These are phyloP conservation scores for Neofusicoccum ribis DNA, from an alignment of 2,329 filamentous ascomycete genomes.

Conservation along the genomic window DNA sequence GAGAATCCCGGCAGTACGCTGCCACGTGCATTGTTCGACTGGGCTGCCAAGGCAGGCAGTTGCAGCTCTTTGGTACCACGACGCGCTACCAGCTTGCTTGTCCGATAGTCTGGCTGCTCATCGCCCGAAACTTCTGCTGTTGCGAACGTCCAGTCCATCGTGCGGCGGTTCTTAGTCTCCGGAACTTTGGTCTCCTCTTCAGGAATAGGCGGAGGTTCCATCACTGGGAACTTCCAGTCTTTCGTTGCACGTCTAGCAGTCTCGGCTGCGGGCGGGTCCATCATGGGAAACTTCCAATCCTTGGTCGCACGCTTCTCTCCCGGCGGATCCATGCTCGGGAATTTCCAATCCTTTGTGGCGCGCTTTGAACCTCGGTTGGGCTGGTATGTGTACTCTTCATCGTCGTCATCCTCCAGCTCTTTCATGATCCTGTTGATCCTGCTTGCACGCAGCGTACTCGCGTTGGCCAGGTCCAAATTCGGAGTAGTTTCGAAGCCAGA, in stretches of 20 bases:
- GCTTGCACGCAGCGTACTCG: slow-evolving; percentile 59
- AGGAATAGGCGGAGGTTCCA: slow-evolving; percentile 16
- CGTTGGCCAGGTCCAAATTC: slow-evolving; percentile 46
- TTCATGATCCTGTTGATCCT: slow-evolving; percentile 50
- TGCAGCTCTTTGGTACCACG: slow-evolving; percentile 36
- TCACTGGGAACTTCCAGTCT: slow-evolving; percentile 49
- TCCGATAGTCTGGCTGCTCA: slow-evolving; percentile 30
- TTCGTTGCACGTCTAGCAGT: slow-evolving; percentile 39
- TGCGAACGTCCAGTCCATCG: slow-evolving; percentile 51
- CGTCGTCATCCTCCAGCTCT: slow-evolving; percentile 44
- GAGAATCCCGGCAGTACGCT: slow-evolving; percentile 14
- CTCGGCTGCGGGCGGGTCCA: slow-evolving; percentile 27
- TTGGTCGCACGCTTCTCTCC: slow-evolving; percentile 44
- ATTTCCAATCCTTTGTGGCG: slow-evolving; percentile 57
- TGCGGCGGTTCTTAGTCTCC: slow-evolving; percentile 34
- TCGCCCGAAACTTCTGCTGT: slow-evolving; percentile 42
- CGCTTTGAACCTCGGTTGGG: slow-evolving; percentile 32
- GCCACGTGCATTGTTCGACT: slow-evolving; percentile 6
- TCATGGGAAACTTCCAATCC: slow-evolving; percentile 58
- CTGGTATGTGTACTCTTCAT: slow-evolving; percentile 30
- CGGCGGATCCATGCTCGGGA: slow-evolving; percentile 44
- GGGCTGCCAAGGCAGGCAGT: slow-evolving; percentile 25
- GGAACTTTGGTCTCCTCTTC: slow-evolving; percentile 14
- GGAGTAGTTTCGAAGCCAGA: slow-evolving; percentile 35
- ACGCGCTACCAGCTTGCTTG: slow-evolving; percentile 30